Evolutionary conservation across 23 red algal genomes (phyloP), one percentile per base, ranked within the genome.

Genomic region (Gracilaria caudata): DNA sequence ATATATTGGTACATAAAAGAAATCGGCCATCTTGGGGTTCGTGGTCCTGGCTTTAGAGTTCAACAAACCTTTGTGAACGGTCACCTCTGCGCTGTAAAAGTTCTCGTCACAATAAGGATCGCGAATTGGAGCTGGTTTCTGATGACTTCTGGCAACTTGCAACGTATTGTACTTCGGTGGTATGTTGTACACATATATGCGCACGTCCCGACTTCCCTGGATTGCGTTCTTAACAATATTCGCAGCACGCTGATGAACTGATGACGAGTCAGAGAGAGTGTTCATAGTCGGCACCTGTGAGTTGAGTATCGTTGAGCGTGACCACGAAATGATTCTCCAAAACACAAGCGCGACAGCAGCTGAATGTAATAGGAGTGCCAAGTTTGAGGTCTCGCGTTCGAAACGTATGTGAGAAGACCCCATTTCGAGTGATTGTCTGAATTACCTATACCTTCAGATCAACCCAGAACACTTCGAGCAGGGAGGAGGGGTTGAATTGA

Each of bases 1-100:
- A 41, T 84, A 88, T 1, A 84, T 84, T 13, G 84, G 93, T 11
- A 89, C 80, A 41, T 93, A 92, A 57, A 92, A 92, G 5, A 92
- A 84, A 29, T 92, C 89, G 25, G 90, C 80, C 81, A 21, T 17
- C 0, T 29, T 33, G 9, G 81, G 51, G 51, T 86, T 44, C 26
- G 21, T 44, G 13, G 90, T 93, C 32, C 80, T 49, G 8, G 74
- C 82, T 1, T 64, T 49, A 25, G 36, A 51, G 7, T 25, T 14
- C 54, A 79, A 40, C 68, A 86, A 24, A 7, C 10, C 34, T n/a
- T 51, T 35, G 45, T 80, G 81, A 34, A 86, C 25, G 1, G 80
- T 70, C 36, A 86, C 82, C 72, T 84, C 90, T 12, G 79, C 90
- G 51, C 59, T 73, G 72, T 86, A 84, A 51, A 93, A 84, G 33